A percentile compares a stretch with the other conserved stretches of the same genome.
These are phyloP conservation scores for Mycena leptocephala DNA, from an alignment of 768 basidiomycete genomes.

Conservation along the genomic window DNA sequence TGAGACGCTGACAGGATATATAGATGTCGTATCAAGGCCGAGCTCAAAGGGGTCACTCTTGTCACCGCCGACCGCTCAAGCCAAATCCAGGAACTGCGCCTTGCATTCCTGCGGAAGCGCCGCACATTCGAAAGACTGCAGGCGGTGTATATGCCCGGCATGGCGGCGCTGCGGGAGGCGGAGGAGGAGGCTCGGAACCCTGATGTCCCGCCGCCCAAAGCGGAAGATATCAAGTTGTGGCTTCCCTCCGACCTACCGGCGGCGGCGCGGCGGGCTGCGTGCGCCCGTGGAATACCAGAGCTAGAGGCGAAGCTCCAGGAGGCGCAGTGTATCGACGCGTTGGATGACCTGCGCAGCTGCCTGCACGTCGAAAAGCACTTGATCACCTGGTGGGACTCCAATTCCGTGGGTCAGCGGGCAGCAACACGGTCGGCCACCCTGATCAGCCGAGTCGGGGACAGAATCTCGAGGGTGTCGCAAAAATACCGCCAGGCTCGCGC, in stretches of 20 bases:
- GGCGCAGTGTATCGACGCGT: constrained; percentile 14
- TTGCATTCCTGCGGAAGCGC: constrained; percentile 12
- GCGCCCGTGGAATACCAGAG: background rate
- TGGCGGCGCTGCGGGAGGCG: background rate
- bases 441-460: constrained; percentile 15
- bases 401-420: too few relatives aligned
- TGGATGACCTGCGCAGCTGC: background rate
- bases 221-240: constrained; percentile 28
- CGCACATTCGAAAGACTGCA: background rate
- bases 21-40: background rate
- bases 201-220: too few relatives aligned
- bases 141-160: constrained; percentile 18
- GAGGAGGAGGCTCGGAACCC: constrained; percentile 18
- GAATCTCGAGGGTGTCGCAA: background rate
- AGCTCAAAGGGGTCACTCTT: background rate
- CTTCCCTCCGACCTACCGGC: constrained; percentile 8
- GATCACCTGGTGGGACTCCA: too few relatives aligned
- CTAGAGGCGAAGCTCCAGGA: too few relatives aligned
- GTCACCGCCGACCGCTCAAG: constrained; percentile 17
- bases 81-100: constrained; percentile 27
- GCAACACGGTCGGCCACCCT: background rate
- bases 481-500: constrained; percentile 1
- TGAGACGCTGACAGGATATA: too few relatives aligned
- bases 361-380: constrained; percentile 23
- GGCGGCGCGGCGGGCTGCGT: background rate